Base-by-base conservation (phyloP, 179 eudicot genomes). In the Beta lomatogona region DNA sequence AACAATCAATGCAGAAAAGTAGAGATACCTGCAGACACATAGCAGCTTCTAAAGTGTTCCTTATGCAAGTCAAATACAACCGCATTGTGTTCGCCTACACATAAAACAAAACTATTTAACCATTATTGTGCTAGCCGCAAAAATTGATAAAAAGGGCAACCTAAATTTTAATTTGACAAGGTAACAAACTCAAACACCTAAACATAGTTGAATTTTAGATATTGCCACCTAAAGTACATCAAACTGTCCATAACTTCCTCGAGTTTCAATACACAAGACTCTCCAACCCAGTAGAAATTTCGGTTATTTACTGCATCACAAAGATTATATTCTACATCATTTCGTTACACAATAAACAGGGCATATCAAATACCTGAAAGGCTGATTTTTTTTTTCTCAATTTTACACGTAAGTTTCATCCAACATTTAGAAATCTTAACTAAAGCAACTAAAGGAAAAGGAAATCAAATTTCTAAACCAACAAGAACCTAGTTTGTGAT, bases 31-130 rank as follows among this genome's bases (percentile, higher is more conserved):
- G 99, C 73, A 95, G 80, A 86, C 99, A 95, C 96, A 95, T 82
- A 79, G 99, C 93, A 71, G 99, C 99, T 78, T 95, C 97, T 14
- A 94, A 93, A 73, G 99, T 95, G 88, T 92, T 95, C 83, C 96
- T 85, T 78, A 94, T 95, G 86, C 99, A 95, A 81, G 92, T 92
- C 84, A 95, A 73, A 78, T 95, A 95, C 81, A 94, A 82, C 15
- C 93, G 87, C 89, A 90, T 85, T 71, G 99, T 58, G 83, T 85
- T 91, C 7, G 94, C 98, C 99, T 95, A 88, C 60, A 50, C 73
- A 71, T 63, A 7, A 19, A 41, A 73, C 45, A 31, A 57, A 44
- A 71, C 4, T 6, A 19, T 45, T 44, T 13, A 61, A 69, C 58
- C 28, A 28, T 57, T 65, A 36, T 31, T 55, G 16, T 19, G 36